phyloP scores from a whole-genome alignment of 768 basidiomycete genomes.

The Suillus spraguei region DNA sequence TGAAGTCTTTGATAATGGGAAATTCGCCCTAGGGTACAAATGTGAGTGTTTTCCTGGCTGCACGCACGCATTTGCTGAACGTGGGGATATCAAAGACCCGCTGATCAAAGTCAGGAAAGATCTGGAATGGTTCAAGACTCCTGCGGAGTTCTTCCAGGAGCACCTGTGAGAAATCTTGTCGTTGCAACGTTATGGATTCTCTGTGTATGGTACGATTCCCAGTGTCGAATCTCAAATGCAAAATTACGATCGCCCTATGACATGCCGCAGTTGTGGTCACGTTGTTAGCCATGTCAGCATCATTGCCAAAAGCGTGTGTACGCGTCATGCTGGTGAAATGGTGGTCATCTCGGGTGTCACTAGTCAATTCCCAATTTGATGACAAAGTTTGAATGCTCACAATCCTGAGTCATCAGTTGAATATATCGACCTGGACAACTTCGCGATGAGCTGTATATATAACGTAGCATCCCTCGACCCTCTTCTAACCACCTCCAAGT shows the following conservation, averaged over 20 bases:
- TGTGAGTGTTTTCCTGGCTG: constrained; percentile 50
- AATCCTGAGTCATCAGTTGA: background rate
- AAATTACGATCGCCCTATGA: constrained; percentile 21
- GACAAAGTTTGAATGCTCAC: background rate
- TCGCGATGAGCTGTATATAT: background rate
- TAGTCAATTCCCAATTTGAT: background rate
- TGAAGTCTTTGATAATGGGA: constrained; percentile 40
- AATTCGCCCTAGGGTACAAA: constrained; percentile 47
- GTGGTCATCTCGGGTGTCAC: background rate
- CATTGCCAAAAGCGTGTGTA: background rate
- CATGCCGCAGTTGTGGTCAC: background rate
- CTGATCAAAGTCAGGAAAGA: constrained; percentile 65
- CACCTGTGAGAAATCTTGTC: constrained; percentile 19
- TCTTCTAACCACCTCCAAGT: background rate
- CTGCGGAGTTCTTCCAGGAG: constrained; percentile 56
- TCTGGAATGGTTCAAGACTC: constrained; percentile 59
- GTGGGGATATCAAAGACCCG: constrained; percentile 47
- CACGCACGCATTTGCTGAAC: constrained; percentile 55
- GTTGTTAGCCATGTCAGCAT: background rate
- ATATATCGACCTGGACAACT: background rate
- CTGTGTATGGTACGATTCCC: background rate
- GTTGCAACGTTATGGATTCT: background rate
- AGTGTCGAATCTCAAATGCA: background rate
- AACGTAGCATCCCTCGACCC: too few species aligned
- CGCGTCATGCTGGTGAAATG: background rate